These are phyloP conservation scores for Sequoia sempervirens DNA, from an alignment of 75 land plant genomes.

Conservation along the genomic window DNA sequence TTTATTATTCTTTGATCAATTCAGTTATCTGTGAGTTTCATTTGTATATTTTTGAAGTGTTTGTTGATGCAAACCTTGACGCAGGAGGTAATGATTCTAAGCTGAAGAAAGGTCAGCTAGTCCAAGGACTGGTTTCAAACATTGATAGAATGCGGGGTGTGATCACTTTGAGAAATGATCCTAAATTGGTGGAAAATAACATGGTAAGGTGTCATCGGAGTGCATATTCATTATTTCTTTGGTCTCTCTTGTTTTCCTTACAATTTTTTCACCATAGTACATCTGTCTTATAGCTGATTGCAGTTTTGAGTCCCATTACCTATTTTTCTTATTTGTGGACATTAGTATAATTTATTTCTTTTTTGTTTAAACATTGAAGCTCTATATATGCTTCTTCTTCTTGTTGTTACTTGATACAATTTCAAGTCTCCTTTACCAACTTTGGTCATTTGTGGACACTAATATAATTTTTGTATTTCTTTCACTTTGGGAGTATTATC, in stretches of 20 bases:
- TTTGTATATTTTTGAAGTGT: background rate
- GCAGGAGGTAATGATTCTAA: constrained; percentile 23
- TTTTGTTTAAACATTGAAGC: background rate
- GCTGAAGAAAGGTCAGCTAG: constrained; percentile 51
- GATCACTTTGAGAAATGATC: constrained; percentile 51
- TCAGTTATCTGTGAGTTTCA: background rate
- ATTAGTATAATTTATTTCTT: background rate
- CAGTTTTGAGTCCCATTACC: background rate
- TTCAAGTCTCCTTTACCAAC: background rate
- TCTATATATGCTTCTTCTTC: background rate
- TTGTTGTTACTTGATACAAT: background rate
- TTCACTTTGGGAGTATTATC: background rate
- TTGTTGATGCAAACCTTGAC: background rate
- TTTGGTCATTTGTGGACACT: background rate
- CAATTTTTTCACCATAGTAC: background rate
- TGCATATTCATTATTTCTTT: background rate
- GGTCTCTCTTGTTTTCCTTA: background rate
- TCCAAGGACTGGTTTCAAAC: constrained; percentile 67
- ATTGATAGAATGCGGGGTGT: constrained; percentile 70
- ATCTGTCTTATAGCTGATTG: background rate
- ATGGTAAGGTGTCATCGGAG: constrained; percentile 39
- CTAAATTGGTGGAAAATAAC: constrained; percentile 47
- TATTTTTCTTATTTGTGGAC: background rate
- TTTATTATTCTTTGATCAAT: background rate
- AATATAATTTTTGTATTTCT: too few relatives aligned